phyloP scores from a whole-genome alignment of 2,329 filamentous ascomycete genomes.

The Aspergillus pseudotamarii region DNA sequence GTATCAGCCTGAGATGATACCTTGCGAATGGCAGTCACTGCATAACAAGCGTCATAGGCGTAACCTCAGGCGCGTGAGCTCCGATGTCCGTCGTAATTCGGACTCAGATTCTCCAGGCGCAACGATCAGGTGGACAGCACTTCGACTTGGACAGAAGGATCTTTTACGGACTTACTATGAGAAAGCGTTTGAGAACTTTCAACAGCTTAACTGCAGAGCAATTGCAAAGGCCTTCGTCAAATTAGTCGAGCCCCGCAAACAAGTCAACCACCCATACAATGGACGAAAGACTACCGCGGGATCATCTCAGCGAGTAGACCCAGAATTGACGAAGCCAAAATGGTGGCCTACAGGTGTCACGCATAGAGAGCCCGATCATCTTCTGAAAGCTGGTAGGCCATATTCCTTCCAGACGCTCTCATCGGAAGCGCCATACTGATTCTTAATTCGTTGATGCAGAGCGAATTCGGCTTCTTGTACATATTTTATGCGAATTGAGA shows the following conservation, averaged over 20 bases:
- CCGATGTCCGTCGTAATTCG: conserved; percentile 16
- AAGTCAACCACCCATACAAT: conserved; percentile 50
- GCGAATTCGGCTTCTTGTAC: conserved; percentile 42
- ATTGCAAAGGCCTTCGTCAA: conserved; percentile 49
- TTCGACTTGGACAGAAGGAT: conserved; percentile 32
- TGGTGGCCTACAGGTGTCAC: conserved; percentile 44
- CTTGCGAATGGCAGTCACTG: conserved; percentile 34
- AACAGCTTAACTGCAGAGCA: conserved; percentile 46
- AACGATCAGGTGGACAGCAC: conserved; percentile 26
- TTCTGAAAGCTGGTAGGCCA: conserved; percentile 43
- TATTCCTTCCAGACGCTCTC: neutral
- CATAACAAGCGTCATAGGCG: conserved; percentile 32
- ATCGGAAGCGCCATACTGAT: neutral
- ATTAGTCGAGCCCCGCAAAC: conserved; percentile 47
- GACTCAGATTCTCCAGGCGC: conserved; percentile 24
- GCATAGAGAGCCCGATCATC: conserved; percentile 50
- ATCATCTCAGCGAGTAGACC: conserved; percentile 34
- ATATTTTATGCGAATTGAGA: conserved; percentile 43
- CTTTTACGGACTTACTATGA: conserved; percentile 40
- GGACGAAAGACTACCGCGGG: conserved; percentile 32
- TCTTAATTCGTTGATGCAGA: conserved; percentile 26
- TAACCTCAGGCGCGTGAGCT: conserved; percentile 21
- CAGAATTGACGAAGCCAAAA: conserved; percentile 44
- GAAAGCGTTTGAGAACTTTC: conserved; percentile 42
- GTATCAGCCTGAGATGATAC: conserved; percentile 34